Percentiles rank a stretch among this genome's conserved stretches.
These are phyloP conservation scores for Lipomyces spencermartinsiae DNA, from an alignment of 805 yeast species.

Conservation along the genomic window DNA sequence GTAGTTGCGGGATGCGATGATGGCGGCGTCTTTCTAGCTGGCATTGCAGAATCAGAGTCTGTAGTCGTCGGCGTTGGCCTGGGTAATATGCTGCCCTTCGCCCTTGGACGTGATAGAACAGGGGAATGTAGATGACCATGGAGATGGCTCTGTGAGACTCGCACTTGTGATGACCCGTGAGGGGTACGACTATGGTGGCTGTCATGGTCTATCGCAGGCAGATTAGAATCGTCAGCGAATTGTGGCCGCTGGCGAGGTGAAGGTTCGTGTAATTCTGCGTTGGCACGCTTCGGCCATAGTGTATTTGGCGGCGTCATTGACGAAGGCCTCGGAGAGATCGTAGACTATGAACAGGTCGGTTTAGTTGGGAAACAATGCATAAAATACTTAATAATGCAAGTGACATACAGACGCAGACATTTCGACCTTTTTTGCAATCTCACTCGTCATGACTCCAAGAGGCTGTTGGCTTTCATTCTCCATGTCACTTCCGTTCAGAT, in stretches of 20 bases:
- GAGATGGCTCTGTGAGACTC: background rate
- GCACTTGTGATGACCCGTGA: background rate
- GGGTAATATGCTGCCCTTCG: background rate
- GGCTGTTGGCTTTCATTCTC: background rate
- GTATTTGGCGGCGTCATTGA: background rate
- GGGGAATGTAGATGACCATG: background rate
- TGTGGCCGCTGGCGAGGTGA: conserved; percentile 22
- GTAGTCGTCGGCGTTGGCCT: background rate
- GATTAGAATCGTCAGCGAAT: conserved; percentile 12
- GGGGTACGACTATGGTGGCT: background rate
- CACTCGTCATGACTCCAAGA: background rate
- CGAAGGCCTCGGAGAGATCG: background rate
- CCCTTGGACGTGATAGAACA: conserved; percentile 4
- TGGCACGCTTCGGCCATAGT: conserved; percentile 17
- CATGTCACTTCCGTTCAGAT: background rate
- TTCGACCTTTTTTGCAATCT: background rate
- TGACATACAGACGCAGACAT: background rate
- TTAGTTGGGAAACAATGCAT: background rate
- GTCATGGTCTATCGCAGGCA: background rate
- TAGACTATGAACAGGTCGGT: background rate
- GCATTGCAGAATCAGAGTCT: background rate
- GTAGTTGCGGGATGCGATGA: background rate
- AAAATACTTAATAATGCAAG: background rate
- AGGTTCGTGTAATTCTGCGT: conserved; percentile 12
- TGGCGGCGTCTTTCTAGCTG: background rate